Base-by-base conservation (phyloP, 169 alveolate species). In the Eimeria maxima region DNA sequence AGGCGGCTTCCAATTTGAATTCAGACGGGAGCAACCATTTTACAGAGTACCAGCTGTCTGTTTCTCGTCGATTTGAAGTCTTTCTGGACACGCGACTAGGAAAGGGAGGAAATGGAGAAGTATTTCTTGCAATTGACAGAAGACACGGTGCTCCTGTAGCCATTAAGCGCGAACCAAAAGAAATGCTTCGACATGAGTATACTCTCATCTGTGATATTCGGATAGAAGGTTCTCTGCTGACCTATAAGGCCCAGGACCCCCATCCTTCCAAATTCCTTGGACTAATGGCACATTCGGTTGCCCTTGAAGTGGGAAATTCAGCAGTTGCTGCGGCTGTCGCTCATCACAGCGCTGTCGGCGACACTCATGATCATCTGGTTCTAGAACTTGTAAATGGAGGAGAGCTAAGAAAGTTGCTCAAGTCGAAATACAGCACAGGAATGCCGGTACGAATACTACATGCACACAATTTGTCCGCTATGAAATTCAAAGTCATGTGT, bases 21-120 rank as follows among this genome's bases (percentile, higher is more conserved):
- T 11, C 83, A 13, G 83, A 29, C 55, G 45, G 10, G 50, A 50
- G 92, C 76, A 38, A 55, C 55, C 29, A 13, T 33, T 55, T 83
- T 13, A 83, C 91, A 33, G 92, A 83, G 42, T 83, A 83, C 55
- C 73, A 83, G 45, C 7, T 83, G 10, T 57, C 92, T 3, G 76
- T 83, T 50, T 53, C 57, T 69, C 76, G 92, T 42, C 92, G 92
- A 3, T 83, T 83, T 45, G 92, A 83, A 83, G 55, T 83, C 16
- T 55, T 83, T 13, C 76, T 57, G 73, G 92, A 83, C 44, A 42
- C 65, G 47, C 71, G 92, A 10, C 47, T 83, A 13, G 92, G 92
- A 16, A 83, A 83, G 42, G 92, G 92, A 13, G 92, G 92, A 45
- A 83, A 83, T 47, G 92, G 92, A 27, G 92, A 83, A 55, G 92